Evolutionary conservation across 1,284 basidiomycete species (phyloP).

Genomic region (Mycena sp.): DNA sequence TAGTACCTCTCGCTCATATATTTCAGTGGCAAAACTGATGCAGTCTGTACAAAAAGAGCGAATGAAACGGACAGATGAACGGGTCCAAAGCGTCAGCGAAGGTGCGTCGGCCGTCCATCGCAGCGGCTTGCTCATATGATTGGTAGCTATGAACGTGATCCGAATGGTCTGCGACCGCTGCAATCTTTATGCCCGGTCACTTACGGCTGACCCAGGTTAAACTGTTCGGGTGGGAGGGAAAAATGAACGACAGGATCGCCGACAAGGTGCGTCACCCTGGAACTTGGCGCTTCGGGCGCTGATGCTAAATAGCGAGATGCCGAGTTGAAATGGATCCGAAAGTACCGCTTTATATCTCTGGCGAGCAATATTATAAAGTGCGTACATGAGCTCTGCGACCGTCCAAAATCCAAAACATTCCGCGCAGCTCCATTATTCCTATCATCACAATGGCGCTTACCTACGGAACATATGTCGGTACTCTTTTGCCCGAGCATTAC

Average conservation of each 20-base stretch:
- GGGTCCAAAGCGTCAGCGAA: constrained; percentile 33
- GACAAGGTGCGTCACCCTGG: constrained; percentile 11
- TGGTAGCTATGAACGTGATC: constrained; percentile 20
- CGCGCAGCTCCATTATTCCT: constrained; percentile 65
- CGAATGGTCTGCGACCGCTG: constrained; percentile 17
- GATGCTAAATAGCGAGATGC: constrained; percentile 52
- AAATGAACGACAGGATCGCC: constrained; percentile 24
- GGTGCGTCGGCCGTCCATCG: constrained; percentile 2
- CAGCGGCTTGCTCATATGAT: background rate
- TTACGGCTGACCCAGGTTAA: constrained; percentile 14
- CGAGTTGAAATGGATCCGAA: constrained; percentile 60
- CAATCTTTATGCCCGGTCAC: background rate
- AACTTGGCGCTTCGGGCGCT: background rate
- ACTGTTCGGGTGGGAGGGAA: constrained; percentile 30
- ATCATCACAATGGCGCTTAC: constrained; percentile 76
- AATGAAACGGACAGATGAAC: constrained; percentile 35
- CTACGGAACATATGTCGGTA: constrained; percentile 59
- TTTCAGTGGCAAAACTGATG: constrained; percentile 32
- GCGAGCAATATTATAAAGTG: constrained; percentile 55
- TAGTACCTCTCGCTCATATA: background rate
- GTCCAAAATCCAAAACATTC: background rate
- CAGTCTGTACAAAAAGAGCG: constrained; percentile 30
- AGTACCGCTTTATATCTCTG: constrained; percentile 53
- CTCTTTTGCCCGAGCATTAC: background rate
- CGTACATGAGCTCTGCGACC: constrained; percentile 11